Conservation (phyloP, 768 basidiomycete species). For the Auricularia cornea region DNA sequence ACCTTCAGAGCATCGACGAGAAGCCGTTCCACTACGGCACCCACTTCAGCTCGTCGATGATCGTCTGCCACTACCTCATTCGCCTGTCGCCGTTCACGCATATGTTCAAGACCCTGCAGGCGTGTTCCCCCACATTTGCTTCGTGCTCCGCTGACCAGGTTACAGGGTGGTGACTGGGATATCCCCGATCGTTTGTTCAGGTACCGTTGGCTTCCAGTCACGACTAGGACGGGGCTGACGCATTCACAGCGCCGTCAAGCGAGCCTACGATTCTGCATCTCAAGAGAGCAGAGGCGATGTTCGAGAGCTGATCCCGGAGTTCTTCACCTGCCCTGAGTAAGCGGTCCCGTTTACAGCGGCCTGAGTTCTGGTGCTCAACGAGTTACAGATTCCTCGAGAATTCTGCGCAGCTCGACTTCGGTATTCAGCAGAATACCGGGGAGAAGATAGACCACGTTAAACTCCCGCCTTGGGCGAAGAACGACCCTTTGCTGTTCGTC, state of each 20-base stretch:
- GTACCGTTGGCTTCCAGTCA: conserved; percentile 36
- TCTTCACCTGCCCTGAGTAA: conserved; percentile 76
- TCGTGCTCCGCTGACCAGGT: neutral
- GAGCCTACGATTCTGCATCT: conserved; percentile 79
- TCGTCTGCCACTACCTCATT: conserved; percentile 90
- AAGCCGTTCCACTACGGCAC: conserved; percentile 90
- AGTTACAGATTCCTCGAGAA: conserved; percentile 71
- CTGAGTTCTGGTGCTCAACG: neutral
- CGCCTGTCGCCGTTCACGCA: conserved; percentile 83
- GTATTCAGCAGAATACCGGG: conserved; percentile 59
- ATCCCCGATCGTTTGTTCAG: conserved; percentile 79
- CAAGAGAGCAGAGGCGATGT: conserved; percentile 86
- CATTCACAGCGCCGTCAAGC: conserved; percentile 53
- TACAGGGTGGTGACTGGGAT: conserved; percentile 89
- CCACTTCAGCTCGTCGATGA: conserved; percentile 96
- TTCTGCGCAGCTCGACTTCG: conserved; percentile 69
- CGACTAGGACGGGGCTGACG: conserved; percentile 1
- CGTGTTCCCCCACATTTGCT: conserved; percentile 13
- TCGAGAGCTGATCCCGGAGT: conserved; percentile 86
- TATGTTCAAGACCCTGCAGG: conserved; percentile 88
- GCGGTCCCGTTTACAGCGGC: conserved; percentile 13
- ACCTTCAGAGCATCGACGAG: conserved; percentile 72
- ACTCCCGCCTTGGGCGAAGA: conserved; percentile 82
- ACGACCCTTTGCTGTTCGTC: conserved; percentile 78
- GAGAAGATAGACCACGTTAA: conserved; percentile 83